Conservation (phyloP, 257 asterid genomes). For the Solanum virginianum region DNA sequence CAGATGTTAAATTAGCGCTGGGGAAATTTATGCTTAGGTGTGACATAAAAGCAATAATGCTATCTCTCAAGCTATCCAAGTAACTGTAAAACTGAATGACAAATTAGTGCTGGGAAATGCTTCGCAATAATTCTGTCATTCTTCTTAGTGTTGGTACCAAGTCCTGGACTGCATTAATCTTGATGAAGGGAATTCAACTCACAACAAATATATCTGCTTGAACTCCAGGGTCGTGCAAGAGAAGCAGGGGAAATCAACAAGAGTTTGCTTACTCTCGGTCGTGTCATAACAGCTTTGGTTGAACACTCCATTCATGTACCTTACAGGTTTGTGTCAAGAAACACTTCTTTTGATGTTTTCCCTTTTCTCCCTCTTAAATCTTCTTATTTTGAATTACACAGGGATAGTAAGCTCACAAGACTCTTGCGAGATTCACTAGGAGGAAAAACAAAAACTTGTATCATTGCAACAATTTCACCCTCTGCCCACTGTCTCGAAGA, state of each 20-base stretch:
- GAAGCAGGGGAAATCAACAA: slow-evolving; percentile 94
- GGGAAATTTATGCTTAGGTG: neutral
- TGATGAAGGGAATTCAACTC: neutral
- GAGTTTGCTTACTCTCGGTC: slow-evolving; percentile 79
- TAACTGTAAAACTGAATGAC: neutral
- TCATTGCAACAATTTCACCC: slow-evolving; percentile 79
- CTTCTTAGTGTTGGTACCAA: neutral
- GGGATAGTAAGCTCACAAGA: slow-evolving; percentile 90
- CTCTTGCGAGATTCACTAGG: slow-evolving; percentile 76
- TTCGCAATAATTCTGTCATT: neutral
- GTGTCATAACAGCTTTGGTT: slow-evolving; percentile 69
- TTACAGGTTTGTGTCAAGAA: slow-evolving; percentile 46
- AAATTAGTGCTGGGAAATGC: neutral
- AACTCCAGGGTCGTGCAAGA: slow-evolving; percentile 75
- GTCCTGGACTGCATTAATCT: neutral
- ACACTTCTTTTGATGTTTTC: neutral
- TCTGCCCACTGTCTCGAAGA: slow-evolving; percentile 65
- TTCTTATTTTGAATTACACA: slow-evolving; percentile 10
- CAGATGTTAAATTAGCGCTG: neutral
- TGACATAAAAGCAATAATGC: neutral
- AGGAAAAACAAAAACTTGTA: slow-evolving; percentile 81
- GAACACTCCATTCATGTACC: slow-evolving; percentile 81
- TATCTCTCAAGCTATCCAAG: neutral
- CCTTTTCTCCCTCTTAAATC: slow-evolving; percentile 1
- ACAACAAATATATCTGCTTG: neutral